phyloP scores from a whole-genome alignment of 2,329 filamentous ascomycete genomes.

The Ophiostoma sp. region DNA sequence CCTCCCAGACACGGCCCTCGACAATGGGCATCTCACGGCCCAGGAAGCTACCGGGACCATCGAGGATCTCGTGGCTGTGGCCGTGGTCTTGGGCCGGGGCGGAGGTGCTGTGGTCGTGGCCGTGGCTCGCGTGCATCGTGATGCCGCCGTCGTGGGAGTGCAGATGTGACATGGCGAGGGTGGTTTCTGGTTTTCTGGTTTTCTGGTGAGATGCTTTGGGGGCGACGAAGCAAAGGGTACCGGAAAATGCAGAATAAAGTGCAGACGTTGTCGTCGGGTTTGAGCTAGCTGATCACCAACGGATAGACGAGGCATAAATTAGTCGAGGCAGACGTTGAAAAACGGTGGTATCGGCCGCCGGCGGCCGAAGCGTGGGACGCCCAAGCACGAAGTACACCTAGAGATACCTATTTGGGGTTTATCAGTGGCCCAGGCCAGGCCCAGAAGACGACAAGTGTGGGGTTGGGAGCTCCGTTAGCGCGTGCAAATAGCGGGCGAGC shows the following conservation, averaged over 20 bases:
- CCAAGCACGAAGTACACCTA: not conserved
- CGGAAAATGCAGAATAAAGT: no score
- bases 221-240: no score
- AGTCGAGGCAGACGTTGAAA: not conserved
- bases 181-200: no score
- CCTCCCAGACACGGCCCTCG: conserved; percentile 79
- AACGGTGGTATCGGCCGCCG: conserved; percentile 7
- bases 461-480: conserved; percentile 5
- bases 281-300: not conserved
- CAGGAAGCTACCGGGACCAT: conserved; percentile 84
- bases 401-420: conserved; percentile 1
- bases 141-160: conserved; percentile 46
- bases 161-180: conserved; percentile 1
- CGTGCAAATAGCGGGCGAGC: conserved; percentile 5
- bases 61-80: conserved; percentile 91
- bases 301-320: not conserved
- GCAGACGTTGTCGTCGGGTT: no score
- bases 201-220: no score
- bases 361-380: not conserved
- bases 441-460: conserved; percentile 1
- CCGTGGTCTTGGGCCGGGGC: conserved; percentile 68
- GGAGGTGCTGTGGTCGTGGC: conserved; percentile 40
- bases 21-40: conserved; percentile 90
- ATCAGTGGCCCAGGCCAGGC: not conserved
- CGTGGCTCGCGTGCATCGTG: conserved; percentile 35